These are phyloP conservation scores for Backusella macrospora DNA, from an alignment of 192 early-diverging fungal genomes.

Conservation along the genomic window DNA sequence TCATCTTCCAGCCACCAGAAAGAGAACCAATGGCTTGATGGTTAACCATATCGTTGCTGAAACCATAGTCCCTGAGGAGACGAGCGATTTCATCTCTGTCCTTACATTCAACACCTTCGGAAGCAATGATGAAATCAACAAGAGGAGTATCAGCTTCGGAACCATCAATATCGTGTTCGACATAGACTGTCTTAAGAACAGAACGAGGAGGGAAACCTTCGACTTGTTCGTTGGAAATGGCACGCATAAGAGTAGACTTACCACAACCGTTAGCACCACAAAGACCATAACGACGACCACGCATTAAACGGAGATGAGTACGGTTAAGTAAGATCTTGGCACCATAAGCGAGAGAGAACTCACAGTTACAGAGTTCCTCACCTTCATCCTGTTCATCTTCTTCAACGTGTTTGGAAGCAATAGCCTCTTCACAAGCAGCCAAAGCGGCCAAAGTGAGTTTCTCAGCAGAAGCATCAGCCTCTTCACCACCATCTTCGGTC, in stretches of 20 bases:
- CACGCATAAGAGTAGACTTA: slow-evolving; percentile 78
- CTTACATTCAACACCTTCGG: slow-evolving; percentile 60
- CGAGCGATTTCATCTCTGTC: slow-evolving; percentile 48
- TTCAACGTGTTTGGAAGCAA: slow-evolving; percentile 36
- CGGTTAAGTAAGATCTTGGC: slow-evolving; percentile 82
- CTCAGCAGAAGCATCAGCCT: slow-evolving; percentile 54
- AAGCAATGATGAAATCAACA: slow-evolving; percentile 64
- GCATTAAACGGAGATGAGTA: slow-evolving; percentile 60
- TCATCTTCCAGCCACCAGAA: slow-evolving; percentile 92
- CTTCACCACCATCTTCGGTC: slow-evolving; percentile 24
- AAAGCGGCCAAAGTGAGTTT: slow-evolving; percentile 53
- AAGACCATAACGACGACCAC: slow-evolving; percentile 84
- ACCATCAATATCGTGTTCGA: slow-evolving; percentile 79
- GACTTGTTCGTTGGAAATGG: slow-evolving; percentile 82
- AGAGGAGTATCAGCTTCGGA: slow-evolving; percentile 71
- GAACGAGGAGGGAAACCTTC: slow-evolving; percentile 80
- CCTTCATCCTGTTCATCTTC: slow-evolving; percentile 57
- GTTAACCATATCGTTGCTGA: slow-evolving; percentile 65
- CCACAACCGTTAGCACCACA: slow-evolving; percentile 83
- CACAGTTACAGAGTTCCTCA: slow-evolving; percentile 69
- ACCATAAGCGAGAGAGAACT: slow-evolving; percentile 86
- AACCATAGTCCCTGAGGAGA: slow-evolving; percentile 66
- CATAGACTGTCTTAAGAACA: slow-evolving; percentile 76
- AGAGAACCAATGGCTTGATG: slow-evolving; percentile 69
- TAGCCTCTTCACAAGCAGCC: slow-evolving; percentile 49